These are phyloP conservation scores for thale cress (Arabidopsis thaliana) DNA, from an alignment of 345 rosid species.

Conservation along the genomic window TAIR10.1 NC_003070.9:26627501-26628000, in stretches of 20 bases:
- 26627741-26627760: slow-evolving; percentile 7
- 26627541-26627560: slow-evolving; percentile 76
- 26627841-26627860: slow-evolving; percentile 37
- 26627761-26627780: slow-evolving; percentile 28
- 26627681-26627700: not conserved
- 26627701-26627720: not conserved
- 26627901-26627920: slow-evolving; percentile 52
- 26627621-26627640: slow-evolving; percentile 20
- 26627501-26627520: slow-evolving; percentile 99
- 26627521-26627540: slow-evolving; percentile 99
- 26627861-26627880: slow-evolving; percentile 47
- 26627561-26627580: slow-evolving; percentile 62
- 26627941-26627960: slow-evolving; percentile 58
- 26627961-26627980: slow-evolving; percentile 60
- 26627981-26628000: slow-evolving; percentile 66
- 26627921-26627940: slow-evolving; percentile 59
- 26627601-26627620: not conserved
- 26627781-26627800: not conserved
- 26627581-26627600: slow-evolving; percentile 31
- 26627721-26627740: slow-evolving; percentile 6
- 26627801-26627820: slow-evolving; percentile 20
- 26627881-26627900: slow-evolving; percentile 53
- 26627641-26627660: slow-evolving; percentile 14
- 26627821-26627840: slow-evolving; percentile 36
- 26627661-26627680: slow-evolving; percentile 18